Base-by-base conservation (phyloP, 352 stramenopile species). In the Blastocystis sp. region DNA sequence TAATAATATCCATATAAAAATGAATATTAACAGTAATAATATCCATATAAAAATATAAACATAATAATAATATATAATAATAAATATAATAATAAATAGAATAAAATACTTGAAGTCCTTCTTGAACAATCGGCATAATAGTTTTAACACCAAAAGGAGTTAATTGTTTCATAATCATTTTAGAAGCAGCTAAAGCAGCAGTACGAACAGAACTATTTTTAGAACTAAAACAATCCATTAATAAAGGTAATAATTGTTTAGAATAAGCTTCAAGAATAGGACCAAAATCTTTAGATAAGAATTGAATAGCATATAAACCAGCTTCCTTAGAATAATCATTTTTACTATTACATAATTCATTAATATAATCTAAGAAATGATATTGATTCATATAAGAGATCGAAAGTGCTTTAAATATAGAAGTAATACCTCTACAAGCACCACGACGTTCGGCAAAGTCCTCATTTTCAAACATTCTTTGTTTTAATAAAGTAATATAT, bases 121-220 rank as follows among this genome's bases (percentile, higher is more conserved):
- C 78, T 13, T 99, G 72, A 16, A 98, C 83, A 40, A 88, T 89
- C 35, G 89, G 91, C 54, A 98, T 77, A 37, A 98, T 82, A 4
- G 97, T 73, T 72, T 98, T 99, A 19, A 99, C 88, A 54, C 93
- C 91, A 71, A 95, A 89, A 4, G 83, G 84, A 43, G 86, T 95
- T 31, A 99, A 74, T 52, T 95, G 95, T 32, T 76, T 78, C 90
- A 99, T 98, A 55, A 99, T 96, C 10, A 85, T 77, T 43, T 87
- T 85, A 1, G 84, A 82, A 6, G 87, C 91, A 34, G 84, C 77
- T 35, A 84, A 82, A 10, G 92, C 88, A 2, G 91, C 91, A 37
- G 91, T 79, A 32, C 93, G 80, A 11, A 99, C 93, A 65, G 91
- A 74, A 44, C 93, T 83, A 58, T 80, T 94, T 28, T 76, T 76